A percentile compares a stretch with the other conserved stretches of the same genome.
Conservation (phyloP, 805 yeast genomes). For the Candida ascalaphidarum region DNA sequence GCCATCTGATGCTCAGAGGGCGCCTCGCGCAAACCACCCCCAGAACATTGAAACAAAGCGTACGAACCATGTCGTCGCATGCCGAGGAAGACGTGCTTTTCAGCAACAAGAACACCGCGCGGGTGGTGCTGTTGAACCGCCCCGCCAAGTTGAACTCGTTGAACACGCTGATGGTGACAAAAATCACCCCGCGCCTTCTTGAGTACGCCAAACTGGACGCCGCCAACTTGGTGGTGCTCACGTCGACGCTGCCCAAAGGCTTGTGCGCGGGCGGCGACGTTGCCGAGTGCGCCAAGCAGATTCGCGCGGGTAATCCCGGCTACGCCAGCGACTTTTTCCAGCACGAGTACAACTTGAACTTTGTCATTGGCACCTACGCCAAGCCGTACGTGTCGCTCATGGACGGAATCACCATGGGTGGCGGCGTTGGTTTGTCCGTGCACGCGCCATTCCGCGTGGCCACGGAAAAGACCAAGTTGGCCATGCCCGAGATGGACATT, state of each 20-base stretch:
- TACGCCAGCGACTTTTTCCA: conserved; percentile 62
- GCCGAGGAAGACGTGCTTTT: conserved; percentile 54
- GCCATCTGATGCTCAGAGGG: too few relatives aligned
- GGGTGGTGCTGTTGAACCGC: conserved; percentile 72
- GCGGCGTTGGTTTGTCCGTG: conserved; percentile 88
- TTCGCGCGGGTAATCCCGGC: conserved; percentile 35
- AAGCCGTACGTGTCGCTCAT: conserved; percentile 82
- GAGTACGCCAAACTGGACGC: conserved; percentile 69
- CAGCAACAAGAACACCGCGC: conserved; percentile 51
- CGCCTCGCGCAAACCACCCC: too few relatives aligned
- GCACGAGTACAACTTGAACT: conserved; percentile 75
- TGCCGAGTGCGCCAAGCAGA: conserved; percentile 61
- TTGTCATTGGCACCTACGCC: conserved; percentile 67
- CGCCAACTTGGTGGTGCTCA: conserved; percentile 59
- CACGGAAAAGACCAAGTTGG: conserved; percentile 83
- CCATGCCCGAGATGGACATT: conserved; percentile 97
- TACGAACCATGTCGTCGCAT: too few relatives aligned
- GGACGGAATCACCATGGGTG: conserved; percentile 97
- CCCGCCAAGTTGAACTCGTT: conserved; percentile 80
- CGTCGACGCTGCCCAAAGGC: conserved; percentile 58
- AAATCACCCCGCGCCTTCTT: conserved; percentile 61
- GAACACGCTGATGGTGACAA: conserved; percentile 63
- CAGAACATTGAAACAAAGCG: too few relatives aligned
- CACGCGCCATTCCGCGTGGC: conserved; percentile 91
- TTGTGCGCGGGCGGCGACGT: conserved; percentile 98